Conservation (phyloP, 2,329 filamentous ascomycete species). For the Colletotrichum abscissum region DNA sequence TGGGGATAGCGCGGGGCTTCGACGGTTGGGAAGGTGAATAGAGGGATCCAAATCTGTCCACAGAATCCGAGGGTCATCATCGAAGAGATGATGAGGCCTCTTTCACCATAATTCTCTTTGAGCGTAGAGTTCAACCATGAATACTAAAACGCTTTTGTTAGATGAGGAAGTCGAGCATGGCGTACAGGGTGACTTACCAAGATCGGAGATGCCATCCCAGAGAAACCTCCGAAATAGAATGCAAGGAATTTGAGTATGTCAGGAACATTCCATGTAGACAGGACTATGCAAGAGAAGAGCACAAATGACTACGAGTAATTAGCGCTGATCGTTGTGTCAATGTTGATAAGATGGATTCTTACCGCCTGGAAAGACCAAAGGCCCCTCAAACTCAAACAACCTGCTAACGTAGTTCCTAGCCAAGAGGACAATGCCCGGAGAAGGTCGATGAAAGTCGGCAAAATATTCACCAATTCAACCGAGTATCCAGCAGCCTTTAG, state of each 20-base stretch:
- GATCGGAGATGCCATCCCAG: conserved; percentile 45
- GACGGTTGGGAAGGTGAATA: conserved; percentile 43
- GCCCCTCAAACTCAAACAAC: conserved; percentile 42
- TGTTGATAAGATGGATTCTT: not conserved
- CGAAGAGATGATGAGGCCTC: conserved; percentile 45
- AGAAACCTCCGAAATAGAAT: conserved; percentile 45
- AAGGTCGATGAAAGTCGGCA: conserved; percentile 41
- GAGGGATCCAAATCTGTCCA: conserved; percentile 43
- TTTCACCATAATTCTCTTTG: conserved; percentile 45
- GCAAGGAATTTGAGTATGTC: conserved; percentile 44
- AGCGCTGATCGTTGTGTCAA: not conserved
- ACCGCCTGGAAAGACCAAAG: conserved; percentile 43
- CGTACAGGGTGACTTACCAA: not conserved
- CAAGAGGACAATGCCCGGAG: conserved; percentile 41
- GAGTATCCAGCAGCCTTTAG: conserved; percentile 32
- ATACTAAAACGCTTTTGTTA: conserved; percentile 31
- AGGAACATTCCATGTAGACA: conserved; percentile 45
- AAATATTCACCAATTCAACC: conserved; percentile 33
- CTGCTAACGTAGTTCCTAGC: conserved; percentile 43
- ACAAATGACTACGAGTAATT: conserved; percentile 28
- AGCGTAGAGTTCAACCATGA: conserved; percentile 47
- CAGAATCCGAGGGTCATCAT: conserved; percentile 50
- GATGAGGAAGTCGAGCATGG: not conserved
- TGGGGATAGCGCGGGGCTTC: conserved; percentile 41
- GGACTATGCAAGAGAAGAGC: conserved; percentile 43